Conservation (phyloP, 1,139 yeast species). For the Magnusiomyces tetraspermus region DNA sequence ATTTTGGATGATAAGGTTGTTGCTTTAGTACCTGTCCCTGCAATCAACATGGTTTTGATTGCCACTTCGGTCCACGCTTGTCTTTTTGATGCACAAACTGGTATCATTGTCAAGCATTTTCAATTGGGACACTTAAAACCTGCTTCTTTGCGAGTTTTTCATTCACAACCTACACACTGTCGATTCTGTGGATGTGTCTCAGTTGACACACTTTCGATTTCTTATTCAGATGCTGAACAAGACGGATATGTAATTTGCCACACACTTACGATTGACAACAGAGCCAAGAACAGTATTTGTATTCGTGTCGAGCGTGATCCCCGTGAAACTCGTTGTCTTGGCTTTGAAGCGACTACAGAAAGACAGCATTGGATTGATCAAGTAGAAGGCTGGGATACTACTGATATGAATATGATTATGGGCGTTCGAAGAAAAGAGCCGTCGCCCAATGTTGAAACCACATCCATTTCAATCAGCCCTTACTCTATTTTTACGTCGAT, state of each 20-base stretch:
- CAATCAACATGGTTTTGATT: constrained; percentile 26
- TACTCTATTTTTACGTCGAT: no score
- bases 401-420: constrained; percentile 66
- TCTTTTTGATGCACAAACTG: constrained; percentile 68
- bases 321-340: constrained; percentile 79
- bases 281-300: constrained; percentile 73
- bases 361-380: constrained; percentile 56
- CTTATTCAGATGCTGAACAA: constrained; percentile 54
- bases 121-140: constrained; percentile 55
- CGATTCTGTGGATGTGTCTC: constrained; percentile 87
- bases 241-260: constrained; percentile 54
- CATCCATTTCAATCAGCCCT: background rate
- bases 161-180: constrained; percentile 80
- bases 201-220: constrained; percentile 57
- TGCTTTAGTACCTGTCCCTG: constrained; percentile 24
- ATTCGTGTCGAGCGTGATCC: constrained; percentile 87
- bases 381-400: constrained; percentile 68
- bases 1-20: constrained; percentile 16
- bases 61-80: constrained; percentile 23
- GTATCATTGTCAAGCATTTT: constrained; percentile 48
- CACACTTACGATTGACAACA: constrained; percentile 60
- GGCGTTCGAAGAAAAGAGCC: constrained; percentile 49
- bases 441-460: background rate
- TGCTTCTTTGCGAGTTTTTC: constrained; percentile 56
- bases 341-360: constrained; percentile 67